Evolutionary conservation across 73 alveolate species (phyloP), one percentile per base, ranked within the genome.

Genomic region (Symbiodinium natans): DNA sequence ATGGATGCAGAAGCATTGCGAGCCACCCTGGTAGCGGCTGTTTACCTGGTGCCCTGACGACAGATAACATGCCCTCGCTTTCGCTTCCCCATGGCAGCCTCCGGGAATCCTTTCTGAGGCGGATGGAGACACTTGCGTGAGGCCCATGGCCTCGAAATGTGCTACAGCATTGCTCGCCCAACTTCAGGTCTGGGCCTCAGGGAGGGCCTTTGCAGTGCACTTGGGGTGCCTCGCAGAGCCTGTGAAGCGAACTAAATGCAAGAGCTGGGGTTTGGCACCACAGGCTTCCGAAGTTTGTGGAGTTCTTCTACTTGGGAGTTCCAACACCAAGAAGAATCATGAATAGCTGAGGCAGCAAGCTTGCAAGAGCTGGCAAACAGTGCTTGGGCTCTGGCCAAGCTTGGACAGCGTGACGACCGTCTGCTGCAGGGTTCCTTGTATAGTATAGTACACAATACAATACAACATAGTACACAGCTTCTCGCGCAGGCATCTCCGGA

Each of bases 1-100:
- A 63, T 84, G 31, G 93, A 84, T n/a, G 27, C 43, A 39, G 36
- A 63, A 84, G 48, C 93, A 17, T 43, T 84, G 93, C 48, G 93
- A 46, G 93, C 93, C 54, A 40, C 54, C 77, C 42, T 84, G 75
- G 93, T 84, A 21, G 93, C 80, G 39, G 93, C 93, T 10, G 93
- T 84, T 42, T 84, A 84, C 77, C 33, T 46, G 80, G 93, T 75
- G 41, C 23, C 42, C 71, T 52, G 15, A 29, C 59, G n/a, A 13
- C 71, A 21, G 15, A 23, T 52, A 52, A 8, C 23, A 21, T 23
- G 25, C 71, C 31, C 71, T 15, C 6, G 6, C 71, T 52, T 0
- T 23, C 71, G 59, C 25, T 21, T 21, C 6, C 9, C 25, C 59
- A 52, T 27, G 68, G 68, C 68, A 52, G 1, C 29, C 68, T 52